These are phyloP conservation scores for Corniculantispora saksenae DNA, from an alignment of 2,329 filamentous ascomycete species.

Conservation along the genomic window DNA sequence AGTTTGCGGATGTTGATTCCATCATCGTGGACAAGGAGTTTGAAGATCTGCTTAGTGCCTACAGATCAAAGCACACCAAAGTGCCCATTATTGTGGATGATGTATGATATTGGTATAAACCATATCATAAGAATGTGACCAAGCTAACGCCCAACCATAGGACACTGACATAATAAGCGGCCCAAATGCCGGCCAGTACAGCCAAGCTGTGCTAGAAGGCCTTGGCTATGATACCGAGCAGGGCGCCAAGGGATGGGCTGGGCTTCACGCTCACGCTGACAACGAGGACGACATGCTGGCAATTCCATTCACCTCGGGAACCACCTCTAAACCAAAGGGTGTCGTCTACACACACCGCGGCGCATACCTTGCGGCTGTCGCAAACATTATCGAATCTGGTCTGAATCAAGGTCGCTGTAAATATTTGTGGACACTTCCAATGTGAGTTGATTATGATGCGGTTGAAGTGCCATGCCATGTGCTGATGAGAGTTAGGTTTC, in stretches of 20 bases:
- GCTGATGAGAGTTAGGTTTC: constrained; percentile 49
- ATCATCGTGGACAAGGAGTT: constrained; percentile 89
- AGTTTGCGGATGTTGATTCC: constrained; percentile 80
- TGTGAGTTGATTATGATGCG: constrained; percentile 60
- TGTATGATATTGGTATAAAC: constrained; percentile 33
- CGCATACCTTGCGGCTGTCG: constrained; percentile 80
- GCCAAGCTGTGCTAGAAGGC: constrained; percentile 80
- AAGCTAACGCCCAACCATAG: constrained; percentile 34
- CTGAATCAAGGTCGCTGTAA: constrained; percentile 75
- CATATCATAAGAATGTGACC: background rate
- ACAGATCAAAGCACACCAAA: constrained; percentile 58
- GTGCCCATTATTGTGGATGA: constrained; percentile 76
- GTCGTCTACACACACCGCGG: constrained; percentile 90
- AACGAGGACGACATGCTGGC: constrained; percentile 83
- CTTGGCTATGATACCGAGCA: constrained; percentile 67
- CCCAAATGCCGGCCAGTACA: constrained; percentile 75
- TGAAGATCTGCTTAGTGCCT: constrained; percentile 66
- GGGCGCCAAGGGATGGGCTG: constrained; percentile 73
- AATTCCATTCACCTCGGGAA: constrained; percentile 91
- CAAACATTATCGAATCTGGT: constrained; percentile 84
- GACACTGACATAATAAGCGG: constrained; percentile 80
- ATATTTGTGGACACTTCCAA: constrained; percentile 89
- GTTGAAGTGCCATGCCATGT: too few relatives aligned
- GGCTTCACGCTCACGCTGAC: constrained; percentile 66
- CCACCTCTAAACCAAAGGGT: constrained; percentile 88